phyloP scores from a whole-genome alignment of 192 early-diverging fungal species.

The Pilobolus umbonatus region DNA sequence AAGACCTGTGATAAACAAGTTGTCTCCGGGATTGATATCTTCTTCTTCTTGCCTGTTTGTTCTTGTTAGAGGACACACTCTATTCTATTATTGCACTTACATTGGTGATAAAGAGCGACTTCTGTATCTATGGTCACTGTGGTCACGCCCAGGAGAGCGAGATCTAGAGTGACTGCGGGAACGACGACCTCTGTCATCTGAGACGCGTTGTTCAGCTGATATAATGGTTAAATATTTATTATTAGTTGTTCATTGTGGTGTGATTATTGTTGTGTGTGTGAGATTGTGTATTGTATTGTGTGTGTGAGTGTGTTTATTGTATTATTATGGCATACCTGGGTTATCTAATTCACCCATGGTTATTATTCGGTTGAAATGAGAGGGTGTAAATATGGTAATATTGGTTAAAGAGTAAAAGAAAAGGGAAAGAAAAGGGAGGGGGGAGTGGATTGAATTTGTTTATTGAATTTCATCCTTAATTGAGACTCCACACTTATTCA shows the following conservation, averaged over 20 bases:
- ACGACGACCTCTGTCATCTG: slow-evolving; percentile 28
- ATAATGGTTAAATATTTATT: background rate
- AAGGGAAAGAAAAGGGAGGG: background rate
- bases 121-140: slow-evolving; percentile 28
- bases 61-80: too few species aligned
- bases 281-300: background rate
- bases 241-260: background rate
- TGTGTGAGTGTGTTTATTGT: too few species aligned
- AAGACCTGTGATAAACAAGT: slow-evolving; percentile 73
- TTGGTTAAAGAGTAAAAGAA: background rate
- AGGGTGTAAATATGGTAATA: too few species aligned
- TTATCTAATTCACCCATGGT: slow-evolving; percentile 13
- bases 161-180: slow-evolving; percentile 32
- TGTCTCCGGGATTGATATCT: slow-evolving; percentile 59
- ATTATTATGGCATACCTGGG: slow-evolving; percentile 1
- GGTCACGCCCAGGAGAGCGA: slow-evolving; percentile 27
- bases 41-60: too few species aligned
- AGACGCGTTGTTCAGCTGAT: slow-evolving; percentile 17
- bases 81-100: too few species aligned
- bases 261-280: background rate
- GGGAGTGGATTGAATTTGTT: background rate
- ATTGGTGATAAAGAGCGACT: slow-evolving; percentile 31
- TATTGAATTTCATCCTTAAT: too few species aligned
- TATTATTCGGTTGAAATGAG: background rate
- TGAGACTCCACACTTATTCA: background rate